phyloP scores from a whole-genome alignment of 164 flowering plant genomes.

The Cinnamomum micranthum region DNA sequence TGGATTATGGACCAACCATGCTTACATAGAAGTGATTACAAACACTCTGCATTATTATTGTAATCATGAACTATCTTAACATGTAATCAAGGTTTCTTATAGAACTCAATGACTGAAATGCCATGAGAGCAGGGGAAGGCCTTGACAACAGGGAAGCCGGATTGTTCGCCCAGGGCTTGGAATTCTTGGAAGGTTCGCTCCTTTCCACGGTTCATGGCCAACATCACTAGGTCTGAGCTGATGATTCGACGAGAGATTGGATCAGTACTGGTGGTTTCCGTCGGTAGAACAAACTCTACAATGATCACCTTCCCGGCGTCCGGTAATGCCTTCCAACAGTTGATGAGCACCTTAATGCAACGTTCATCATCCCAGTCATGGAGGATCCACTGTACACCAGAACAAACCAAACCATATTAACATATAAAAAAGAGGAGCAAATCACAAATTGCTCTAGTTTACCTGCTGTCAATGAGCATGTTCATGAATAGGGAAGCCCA shows the following conservation, averaged over 20 bases:
- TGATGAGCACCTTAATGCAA: conserved; percentile 19
- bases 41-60: too few species aligned
- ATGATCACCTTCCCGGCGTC: conserved; percentile 24
- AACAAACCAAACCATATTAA: too few species aligned
- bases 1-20: too few species aligned
- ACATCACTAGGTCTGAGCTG: conserved; percentile 12
- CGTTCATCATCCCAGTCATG: conserved; percentile 25
- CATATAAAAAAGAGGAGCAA: too few species aligned
- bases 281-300: conserved; percentile 6
- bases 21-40: too few species aligned
- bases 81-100: background rate
- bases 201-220: conserved; percentile 15
- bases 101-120: conserved; percentile 5
- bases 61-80: background rate
- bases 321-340: conserved; percentile 28
- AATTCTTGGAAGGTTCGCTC: conserved; percentile 19
- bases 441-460: too few species aligned
- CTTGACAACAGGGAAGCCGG: conserved; percentile 9
- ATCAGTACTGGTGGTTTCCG: background rate
- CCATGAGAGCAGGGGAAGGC: conserved; percentile 3
- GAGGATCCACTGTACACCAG: conserved; percentile 18
- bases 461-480: too few species aligned
- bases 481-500: too few species aligned
- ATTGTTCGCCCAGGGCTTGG: conserved; percentile 13
- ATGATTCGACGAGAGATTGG: background rate